Evolutionary conservation across 345 rosid species (phyloP), one percentile per base, ranked within the genome.

Genomic region (Draba incana): DNA sequence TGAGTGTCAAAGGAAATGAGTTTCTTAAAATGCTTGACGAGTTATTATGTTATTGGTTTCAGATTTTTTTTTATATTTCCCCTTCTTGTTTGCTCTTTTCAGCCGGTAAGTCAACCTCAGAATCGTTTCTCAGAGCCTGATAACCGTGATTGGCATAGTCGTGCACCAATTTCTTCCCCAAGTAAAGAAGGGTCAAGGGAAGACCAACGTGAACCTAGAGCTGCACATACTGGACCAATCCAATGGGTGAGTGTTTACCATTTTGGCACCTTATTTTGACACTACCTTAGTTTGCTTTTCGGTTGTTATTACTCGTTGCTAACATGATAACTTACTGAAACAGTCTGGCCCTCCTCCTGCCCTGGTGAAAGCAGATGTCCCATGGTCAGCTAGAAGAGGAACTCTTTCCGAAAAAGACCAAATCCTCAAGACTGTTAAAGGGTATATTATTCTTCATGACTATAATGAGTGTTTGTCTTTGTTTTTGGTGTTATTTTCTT

Each of bases 91-190:
- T 66, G 25, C 59, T 31, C 37, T 66, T 52, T 49, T 66, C 81
- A 87, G 96, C 77, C 69, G 15, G 76, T 68, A 47, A 81, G 4
- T 81, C 88, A 81, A 77, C 20, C 69, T 75, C 93, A 68, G 73
- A 76, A 62, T 71, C 93, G 97, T 35, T 91, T 78, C 65, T 73
- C 86, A 30, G 95, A 94, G 81, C 82, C 86, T 28, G 97, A 91
- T 78, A 94, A 77, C 75, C 97, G 97, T 57, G 95, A 94, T 66
- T 94, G 96, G 97, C 96, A 87, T 60, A 81, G 69, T 27, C 96
- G 96, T 68, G 82, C 87, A 52, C 90, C 82, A 47, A 39, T 76
- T 63, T 38, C 87, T 74, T 14, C 83, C 8, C 31, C 91, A 57
- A 86, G 89, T 57, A 96, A 89, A 77, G 96, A 89, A 66, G 70